These are phyloP conservation scores for Hibiscus tridactylites DNA, from an alignment of 345 rosid species.

Conservation along the genomic window DNA sequence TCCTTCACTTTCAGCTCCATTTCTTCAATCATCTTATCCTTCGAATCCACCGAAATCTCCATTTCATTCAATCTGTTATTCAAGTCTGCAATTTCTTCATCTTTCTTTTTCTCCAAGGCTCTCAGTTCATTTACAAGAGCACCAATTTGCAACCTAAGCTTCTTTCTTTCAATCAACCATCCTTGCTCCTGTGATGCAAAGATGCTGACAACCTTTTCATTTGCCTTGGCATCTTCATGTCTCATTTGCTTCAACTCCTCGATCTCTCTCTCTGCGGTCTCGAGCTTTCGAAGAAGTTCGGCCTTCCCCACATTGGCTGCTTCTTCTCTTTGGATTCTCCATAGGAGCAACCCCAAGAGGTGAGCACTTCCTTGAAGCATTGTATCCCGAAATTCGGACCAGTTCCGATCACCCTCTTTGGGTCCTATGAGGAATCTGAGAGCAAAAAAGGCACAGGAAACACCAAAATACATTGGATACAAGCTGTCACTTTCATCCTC, in stretches of 20 bases:
- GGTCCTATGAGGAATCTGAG: constrained; percentile 32
- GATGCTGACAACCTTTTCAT: constrained; percentile 85
- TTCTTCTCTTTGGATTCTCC: constrained; percentile 55
- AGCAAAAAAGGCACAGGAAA: constrained; percentile 59
- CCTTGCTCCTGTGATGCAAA: constrained; percentile 78
- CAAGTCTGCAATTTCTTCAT: constrained; percentile 35
- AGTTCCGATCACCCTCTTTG: constrained; percentile 38
- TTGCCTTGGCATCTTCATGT: constrained; percentile 78
- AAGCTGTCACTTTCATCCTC: constrained; percentile 31
- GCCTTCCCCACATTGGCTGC: constrained; percentile 17
- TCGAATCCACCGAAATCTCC: constrained; percentile 42
- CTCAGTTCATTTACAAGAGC: constrained; percentile 52
- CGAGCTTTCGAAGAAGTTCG: constrained; percentile 42
- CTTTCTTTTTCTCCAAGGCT: constrained; percentile 38
- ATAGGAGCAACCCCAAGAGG: constrained; percentile 58
- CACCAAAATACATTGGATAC: constrained; percentile 56
- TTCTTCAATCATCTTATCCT: constrained; percentile 49
- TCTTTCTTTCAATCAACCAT: constrained; percentile 70
- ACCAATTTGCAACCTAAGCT: constrained; percentile 46
- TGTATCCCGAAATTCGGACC: constrained; percentile 41
- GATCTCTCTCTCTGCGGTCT: constrained; percentile 49
- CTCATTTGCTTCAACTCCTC: constrained; percentile 54
- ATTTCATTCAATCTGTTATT: constrained; percentile 47
- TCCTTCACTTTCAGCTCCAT: constrained; percentile 43
- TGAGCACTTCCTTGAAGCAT: constrained; percentile 62